Evolutionary conservation across 208 protist species (phyloP).

Genomic region (Acanthamoeba castellanii): DNA sequence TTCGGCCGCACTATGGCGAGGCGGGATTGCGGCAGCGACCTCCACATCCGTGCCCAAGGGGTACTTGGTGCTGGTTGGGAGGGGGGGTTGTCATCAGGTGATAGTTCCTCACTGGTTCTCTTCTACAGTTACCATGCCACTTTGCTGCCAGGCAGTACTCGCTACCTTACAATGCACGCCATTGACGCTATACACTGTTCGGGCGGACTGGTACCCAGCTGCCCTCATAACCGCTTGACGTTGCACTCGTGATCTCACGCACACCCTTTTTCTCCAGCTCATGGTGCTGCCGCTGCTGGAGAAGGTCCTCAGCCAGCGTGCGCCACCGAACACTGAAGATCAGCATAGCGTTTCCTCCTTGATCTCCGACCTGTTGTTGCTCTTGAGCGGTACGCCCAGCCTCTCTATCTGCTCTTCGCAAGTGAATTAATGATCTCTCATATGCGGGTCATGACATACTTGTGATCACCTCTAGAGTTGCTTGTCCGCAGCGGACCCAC

Average conservation of each 20-base stretch:
- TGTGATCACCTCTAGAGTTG: background rate
- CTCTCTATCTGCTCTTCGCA: background rate
- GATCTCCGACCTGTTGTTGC: conserved; percentile 31
- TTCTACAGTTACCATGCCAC: conserved; percentile 41
- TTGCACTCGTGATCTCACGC: background rate
- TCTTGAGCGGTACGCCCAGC: conserved; percentile 17
- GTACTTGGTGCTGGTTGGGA: background rate
- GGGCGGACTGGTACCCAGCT: conserved; percentile 15
- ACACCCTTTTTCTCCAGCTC: background rate
- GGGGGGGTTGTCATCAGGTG: background rate
- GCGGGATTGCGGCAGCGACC: background rate
- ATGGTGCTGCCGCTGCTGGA: conserved; percentile 44
- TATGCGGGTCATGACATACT: background rate
- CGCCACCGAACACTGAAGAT: background rate
- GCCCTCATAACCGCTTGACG: background rate
- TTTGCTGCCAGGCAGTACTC: conserved; percentile 19
- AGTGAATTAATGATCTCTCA: background rate
- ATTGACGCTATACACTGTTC: conserved; percentile 31
- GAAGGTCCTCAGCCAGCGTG: background rate
- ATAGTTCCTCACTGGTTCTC: too few relatives aligned
- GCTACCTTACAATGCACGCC: conserved; percentile 5
- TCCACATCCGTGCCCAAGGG: conserved; percentile 29
- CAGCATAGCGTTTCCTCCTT: conserved; percentile 7
- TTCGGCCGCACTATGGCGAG: background rate
- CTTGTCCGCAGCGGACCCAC: conserved; percentile 26